phyloP scores from a whole-genome alignment of 768 basidiomycete species.

The Chalciporus piperatus region DNA sequence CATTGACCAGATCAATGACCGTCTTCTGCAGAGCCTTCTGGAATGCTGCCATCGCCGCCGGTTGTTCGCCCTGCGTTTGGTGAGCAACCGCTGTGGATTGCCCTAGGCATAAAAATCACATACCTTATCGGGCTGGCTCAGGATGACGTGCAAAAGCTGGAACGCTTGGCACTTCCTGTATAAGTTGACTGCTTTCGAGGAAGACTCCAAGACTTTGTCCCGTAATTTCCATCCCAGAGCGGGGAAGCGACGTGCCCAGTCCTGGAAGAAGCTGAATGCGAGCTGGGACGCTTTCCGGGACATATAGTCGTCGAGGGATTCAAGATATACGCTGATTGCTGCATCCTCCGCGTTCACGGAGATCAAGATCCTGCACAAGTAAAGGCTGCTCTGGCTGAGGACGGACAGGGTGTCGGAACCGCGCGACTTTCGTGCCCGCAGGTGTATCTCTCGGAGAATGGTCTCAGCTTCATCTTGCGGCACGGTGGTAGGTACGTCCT shows the following conservation, averaged over 20 bases:
- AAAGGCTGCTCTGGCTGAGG: constrained; percentile 69
- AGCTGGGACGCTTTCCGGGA: constrained; percentile 78
- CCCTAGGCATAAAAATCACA: background rate
- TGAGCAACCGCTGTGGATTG: constrained; percentile 11
- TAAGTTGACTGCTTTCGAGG: constrained; percentile 62
- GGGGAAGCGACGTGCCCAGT: constrained; percentile 69
- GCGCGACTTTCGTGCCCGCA: constrained; percentile 63
- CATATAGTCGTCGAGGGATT: constrained; percentile 72
- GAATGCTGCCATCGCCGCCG: constrained; percentile 44
- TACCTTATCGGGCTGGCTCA: constrained; percentile 41
- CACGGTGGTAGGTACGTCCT: constrained; percentile 52
- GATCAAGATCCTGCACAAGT: constrained; percentile 55
- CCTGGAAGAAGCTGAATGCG: constrained; percentile 71
- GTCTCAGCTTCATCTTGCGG: constrained; percentile 35
- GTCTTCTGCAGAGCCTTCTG: constrained; percentile 46
- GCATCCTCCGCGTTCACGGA: constrained; percentile 37
- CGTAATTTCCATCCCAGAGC: constrained; percentile 63
- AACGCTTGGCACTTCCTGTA: constrained; percentile 77
- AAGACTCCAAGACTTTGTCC: constrained; percentile 53
- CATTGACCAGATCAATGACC: constrained; percentile 46
- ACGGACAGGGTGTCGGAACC: constrained; percentile 60
- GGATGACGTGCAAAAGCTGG: constrained; percentile 63
- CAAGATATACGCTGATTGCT: constrained; percentile 54
- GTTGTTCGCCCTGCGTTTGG: constrained; percentile 29
- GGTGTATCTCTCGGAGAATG: constrained; percentile 64